Evolutionary conservation across 1,284 basidiomycete species (phyloP).

Genomic region (Malassezia globosa): DNA sequence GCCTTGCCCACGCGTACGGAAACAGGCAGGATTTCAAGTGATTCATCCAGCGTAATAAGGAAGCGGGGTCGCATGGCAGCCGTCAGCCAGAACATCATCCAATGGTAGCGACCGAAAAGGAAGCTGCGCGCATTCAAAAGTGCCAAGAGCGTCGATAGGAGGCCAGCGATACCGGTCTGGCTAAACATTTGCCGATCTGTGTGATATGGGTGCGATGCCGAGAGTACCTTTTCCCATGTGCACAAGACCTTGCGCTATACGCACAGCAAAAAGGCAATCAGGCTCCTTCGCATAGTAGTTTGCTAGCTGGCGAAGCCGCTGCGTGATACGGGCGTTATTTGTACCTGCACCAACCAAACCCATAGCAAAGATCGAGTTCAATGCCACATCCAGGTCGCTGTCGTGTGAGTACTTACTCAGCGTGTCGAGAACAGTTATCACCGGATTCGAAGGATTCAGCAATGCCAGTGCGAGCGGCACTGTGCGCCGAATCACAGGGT

Average conservation of each 20-base stretch:
- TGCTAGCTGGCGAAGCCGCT: conserved; percentile 92
- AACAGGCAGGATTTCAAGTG: conserved; percentile 62
- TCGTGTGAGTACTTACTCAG: conserved; percentile 99
- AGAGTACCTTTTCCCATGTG: conserved; percentile 99
- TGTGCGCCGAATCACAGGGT: conserved; percentile 77
- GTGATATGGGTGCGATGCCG: conserved; percentile 95
- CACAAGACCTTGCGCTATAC: conserved; percentile 87
- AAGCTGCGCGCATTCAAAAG: conserved; percentile 89
- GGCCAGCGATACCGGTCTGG: conserved; percentile 76
- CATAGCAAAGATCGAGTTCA: conserved; percentile 98
- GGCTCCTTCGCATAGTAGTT: conserved; percentile 96
- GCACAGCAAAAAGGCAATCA: conserved; percentile 91
- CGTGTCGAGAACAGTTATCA: conserved; percentile 88
- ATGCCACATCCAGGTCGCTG: conserved; percentile 85
- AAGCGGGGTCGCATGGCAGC: conserved; percentile 97
- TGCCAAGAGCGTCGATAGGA: conserved; percentile 73
- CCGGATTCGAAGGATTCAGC: conserved; percentile 87
- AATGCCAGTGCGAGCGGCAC: conserved; percentile 94
- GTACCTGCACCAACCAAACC: conserved; percentile 94
- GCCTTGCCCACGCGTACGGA: conserved; percentile 88
- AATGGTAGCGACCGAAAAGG: conserved; percentile 89
- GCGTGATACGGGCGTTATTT: conserved; percentile 91
- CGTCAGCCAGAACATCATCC: conserved; percentile 94
- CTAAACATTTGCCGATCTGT: conserved; percentile 81
- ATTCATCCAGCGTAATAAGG: conserved; percentile 83